Base-by-base conservation (phyloP, 306 rosid genomes). In the Styphnolobium japonicum region DNA sequence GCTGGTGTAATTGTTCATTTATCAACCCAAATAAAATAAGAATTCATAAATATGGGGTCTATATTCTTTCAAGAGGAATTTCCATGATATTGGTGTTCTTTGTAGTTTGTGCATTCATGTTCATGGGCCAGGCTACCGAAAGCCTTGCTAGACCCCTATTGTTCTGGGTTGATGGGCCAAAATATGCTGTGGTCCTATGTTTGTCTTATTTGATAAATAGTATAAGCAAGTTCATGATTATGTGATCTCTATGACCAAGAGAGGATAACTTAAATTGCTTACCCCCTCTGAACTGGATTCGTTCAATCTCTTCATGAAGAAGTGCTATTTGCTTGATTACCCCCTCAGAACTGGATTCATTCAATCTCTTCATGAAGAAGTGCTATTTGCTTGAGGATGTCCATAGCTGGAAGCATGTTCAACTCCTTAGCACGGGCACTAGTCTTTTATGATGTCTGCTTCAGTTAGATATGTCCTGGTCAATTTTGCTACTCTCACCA, bases 291-390 rank as follows among this genome's bases (percentile, higher is more conserved):
- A 62, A 49, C 15, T 49, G 18, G 18, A 39, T 21, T 4, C 4
- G n/a, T 16, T 37, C 37, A 51, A 36, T 51, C n/a, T n/a, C n/a
- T n/a, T n/a, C n/a, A n/a, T n/a, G n/a, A n/a, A n/a, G n/a, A n/a
- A n/a, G n/a, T n/a, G n/a, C n/a, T n/a, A n/a, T n/a, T n/a, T n/a
- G n/a, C n/a, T n/a, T n/a, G n/a, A n/a, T n/a, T n/a, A n/a, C n/a
- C n/a, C n/a, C n/a, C n/a, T n/a, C n/a, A n/a, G n/a, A n/a, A n/a
- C n/a, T n/a, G n/a, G n/a, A n/a, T n/a, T n/a, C n/a, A n/a, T n/a
- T n/a, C n/a, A n/a, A n/a, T n/a, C n/a, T n/a, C n/a, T n/a, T n/a
- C 29, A 27, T 40, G 69, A 79, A 79, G 67, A 39, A 58, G 22
- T 46, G 43, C 6, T 37, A 71, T 45, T 39, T 49, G 23, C 18